phyloP scores from a whole-genome alignment of 352 stramenopile species.

The Globisporangium cederbergense region DNA sequence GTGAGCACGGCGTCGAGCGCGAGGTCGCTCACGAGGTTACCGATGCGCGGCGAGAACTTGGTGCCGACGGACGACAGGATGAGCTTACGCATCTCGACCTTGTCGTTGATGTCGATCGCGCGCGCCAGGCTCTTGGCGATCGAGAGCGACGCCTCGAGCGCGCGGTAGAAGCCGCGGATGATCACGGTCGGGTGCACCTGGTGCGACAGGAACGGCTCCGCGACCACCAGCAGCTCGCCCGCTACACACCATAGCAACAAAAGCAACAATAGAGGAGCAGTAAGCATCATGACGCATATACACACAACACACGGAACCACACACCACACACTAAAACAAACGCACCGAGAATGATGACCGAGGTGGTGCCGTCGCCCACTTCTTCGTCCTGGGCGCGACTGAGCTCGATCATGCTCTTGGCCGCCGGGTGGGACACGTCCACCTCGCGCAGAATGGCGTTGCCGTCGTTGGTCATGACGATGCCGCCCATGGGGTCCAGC shows the following conservation, averaged over 20 bases:
- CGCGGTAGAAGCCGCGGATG: conserved; percentile 93
- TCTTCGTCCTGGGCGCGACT: conserved; percentile 98
- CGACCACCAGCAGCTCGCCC: conserved; percentile 96
- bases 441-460: conserved; percentile 99
- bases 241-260: conserved; percentile 37
- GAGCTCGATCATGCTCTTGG: conserved; percentile 99
- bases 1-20: conserved; percentile 96
- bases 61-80: conserved; percentile 97
- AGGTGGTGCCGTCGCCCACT: conserved; percentile 99
- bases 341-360: conserved; percentile 97
- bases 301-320: background rate
- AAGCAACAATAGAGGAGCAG: background rate
- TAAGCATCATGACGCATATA: background rate
- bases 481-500: conserved; percentile 98
- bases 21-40: conserved; percentile 96
- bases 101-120: conserved; percentile 95
- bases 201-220: conserved; percentile 95
- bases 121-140: conserved; percentile 92
- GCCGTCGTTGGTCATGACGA: conserved; percentile 99
- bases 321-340: background rate
- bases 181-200: conserved; percentile 99
- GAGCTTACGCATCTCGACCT: conserved; percentile 93
- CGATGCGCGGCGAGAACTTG: conserved; percentile 97
- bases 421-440: conserved; percentile 97
- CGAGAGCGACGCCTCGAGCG: conserved; percentile 84